A percentile compares a stretch with the other conserved stretches of the same genome.
These are phyloP conservation scores for Botrytis deweyae DNA, from an alignment of 2,329 filamentous ascomycete genomes.

Conservation along the genomic window DNA sequence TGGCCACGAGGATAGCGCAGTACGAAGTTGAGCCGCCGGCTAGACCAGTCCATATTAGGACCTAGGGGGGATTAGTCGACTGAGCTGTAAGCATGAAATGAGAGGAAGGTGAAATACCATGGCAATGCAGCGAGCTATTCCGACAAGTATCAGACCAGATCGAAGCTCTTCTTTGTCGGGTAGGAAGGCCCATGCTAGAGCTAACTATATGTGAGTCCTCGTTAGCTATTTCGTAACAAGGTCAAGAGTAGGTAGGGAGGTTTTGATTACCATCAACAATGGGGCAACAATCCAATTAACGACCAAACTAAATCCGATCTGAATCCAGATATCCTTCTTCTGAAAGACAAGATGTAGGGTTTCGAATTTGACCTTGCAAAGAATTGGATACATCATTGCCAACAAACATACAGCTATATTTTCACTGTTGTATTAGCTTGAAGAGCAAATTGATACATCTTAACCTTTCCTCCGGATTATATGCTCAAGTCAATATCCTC, in stretches of 20 bases:
- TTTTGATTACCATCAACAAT: constrained; percentile 64
- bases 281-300: constrained; percentile 84
- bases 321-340: constrained; percentile 67
- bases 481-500: not conserved
- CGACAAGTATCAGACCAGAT: constrained; percentile 76
- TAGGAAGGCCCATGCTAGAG: constrained; percentile 66
- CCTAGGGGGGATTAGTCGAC: constrained; percentile 18
- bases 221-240: not conserved
- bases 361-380: constrained; percentile 83
- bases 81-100: not conserved
- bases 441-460: not conserved
- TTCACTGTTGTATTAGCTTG: not conserved
- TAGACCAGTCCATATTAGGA: constrained; percentile 72
- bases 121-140: constrained; percentile 81
- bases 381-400: constrained; percentile 92
- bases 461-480: not conserved
- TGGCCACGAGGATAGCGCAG: constrained; percentile 75
- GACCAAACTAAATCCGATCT: constrained; percentile 73
- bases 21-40: constrained; percentile 79
- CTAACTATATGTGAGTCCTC: constrained; percentile 44
- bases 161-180: constrained; percentile 58
- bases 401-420: constrained; percentile 69
- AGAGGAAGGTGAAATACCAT: constrained; percentile 56
- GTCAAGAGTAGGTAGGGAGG: not conserved
- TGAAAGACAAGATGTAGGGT: constrained; percentile 65